phyloP scores from a whole-genome alignment of 2,329 filamentous ascomycete genomes.

The Bretziella fagacearum region DNA sequence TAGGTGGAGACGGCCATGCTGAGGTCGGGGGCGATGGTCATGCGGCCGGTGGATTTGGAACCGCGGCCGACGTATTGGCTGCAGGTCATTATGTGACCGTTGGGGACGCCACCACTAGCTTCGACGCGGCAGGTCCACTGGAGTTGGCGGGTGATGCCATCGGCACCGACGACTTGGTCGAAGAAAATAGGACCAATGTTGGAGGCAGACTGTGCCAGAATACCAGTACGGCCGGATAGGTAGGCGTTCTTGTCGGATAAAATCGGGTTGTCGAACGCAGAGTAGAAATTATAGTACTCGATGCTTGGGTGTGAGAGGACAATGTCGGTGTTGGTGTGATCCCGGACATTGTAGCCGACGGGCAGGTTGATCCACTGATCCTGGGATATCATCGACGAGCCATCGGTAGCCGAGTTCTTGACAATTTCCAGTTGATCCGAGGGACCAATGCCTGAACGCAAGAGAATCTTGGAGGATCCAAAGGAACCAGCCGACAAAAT shows the following conservation, averaged over 20 bases:
- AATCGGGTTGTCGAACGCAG: slow-evolving; percentile 36
- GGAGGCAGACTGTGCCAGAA: slow-evolving; percentile 46
- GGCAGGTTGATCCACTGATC: slow-evolving; percentile 40
- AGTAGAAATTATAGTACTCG: slow-evolving; percentile 48
- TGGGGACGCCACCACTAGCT: slow-evolving; percentile 27
- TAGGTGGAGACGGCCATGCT: slow-evolving; percentile 40
- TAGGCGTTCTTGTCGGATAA: slow-evolving; percentile 27
- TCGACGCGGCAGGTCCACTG: slow-evolving; percentile 52
- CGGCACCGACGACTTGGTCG: slow-evolving; percentile 37
- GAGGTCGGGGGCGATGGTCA: slow-evolving; percentile 41
- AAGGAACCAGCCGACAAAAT: slow-evolving; percentile 53
- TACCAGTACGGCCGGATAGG: slow-evolving; percentile 32
- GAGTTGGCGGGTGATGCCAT: slow-evolving; percentile 44
- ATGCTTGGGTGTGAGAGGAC: slow-evolving; percentile 29
- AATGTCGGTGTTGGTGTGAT: slow-evolving; percentile 36
- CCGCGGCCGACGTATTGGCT: slow-evolving; percentile 49
- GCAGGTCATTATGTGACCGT: slow-evolving; percentile 30
- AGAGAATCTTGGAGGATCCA: slow-evolving; percentile 50
- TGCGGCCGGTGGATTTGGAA: slow-evolving; percentile 41
- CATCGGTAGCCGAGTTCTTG: slow-evolving; percentile 29
- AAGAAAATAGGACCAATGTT: slow-evolving; percentile 43
- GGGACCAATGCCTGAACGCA: slow-evolving; percentile 52
- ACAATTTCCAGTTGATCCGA: slow-evolving; percentile 39
- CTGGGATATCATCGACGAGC: slow-evolving; percentile 32
- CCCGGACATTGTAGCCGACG: slow-evolving; percentile 41